A percentile compares a stretch with the other conserved stretches of the same genome.
Evolutionary conservation across 2,329 filamentous ascomycete species (phyloP).

Genomic region (Cadophora luteo-olivacea): DNA sequence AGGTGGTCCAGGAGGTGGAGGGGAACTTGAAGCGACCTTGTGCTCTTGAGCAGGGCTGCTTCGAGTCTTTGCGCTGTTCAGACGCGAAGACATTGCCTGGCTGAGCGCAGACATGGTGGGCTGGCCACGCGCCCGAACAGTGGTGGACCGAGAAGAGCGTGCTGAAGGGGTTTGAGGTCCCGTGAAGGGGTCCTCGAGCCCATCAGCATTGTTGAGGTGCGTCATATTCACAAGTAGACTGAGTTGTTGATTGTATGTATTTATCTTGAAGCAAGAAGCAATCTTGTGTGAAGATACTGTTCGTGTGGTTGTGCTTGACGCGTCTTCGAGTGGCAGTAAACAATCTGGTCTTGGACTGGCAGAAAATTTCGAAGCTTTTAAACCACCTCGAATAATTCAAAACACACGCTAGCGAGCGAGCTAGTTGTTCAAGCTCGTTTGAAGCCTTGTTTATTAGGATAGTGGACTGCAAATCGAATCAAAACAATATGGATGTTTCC

Average conservation of each 20-base stretch:
- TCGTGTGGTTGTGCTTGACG: background rate
- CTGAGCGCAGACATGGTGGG: background rate
- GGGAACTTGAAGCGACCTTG: background rate
- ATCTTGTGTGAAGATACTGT: background rate
- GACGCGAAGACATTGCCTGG: background rate
- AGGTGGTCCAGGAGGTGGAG: background rate
- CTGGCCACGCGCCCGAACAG: background rate
- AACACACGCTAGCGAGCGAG: background rate
- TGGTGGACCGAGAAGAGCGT: no score
- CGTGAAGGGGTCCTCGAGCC: conserved; percentile 1
- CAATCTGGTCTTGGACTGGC: background rate
- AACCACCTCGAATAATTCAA: background rate
- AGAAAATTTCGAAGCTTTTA: background rate
- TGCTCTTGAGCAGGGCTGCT: background rate
- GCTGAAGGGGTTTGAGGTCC: background rate
- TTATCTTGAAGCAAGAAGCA: background rate
- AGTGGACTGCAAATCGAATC: background rate
- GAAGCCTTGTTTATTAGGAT: background rate
- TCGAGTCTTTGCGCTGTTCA: background rate
- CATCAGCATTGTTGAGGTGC: background rate
- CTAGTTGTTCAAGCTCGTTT: background rate
- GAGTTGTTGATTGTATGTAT: background rate
- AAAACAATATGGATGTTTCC: background rate
- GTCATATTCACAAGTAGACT: background rate
- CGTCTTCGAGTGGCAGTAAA: background rate